Evolutionary conservation across 2,329 filamentous ascomycete species (phyloP), one percentile per base, ranked within the genome.

Genomic region (Raffaelea ambrosiae): DNA sequence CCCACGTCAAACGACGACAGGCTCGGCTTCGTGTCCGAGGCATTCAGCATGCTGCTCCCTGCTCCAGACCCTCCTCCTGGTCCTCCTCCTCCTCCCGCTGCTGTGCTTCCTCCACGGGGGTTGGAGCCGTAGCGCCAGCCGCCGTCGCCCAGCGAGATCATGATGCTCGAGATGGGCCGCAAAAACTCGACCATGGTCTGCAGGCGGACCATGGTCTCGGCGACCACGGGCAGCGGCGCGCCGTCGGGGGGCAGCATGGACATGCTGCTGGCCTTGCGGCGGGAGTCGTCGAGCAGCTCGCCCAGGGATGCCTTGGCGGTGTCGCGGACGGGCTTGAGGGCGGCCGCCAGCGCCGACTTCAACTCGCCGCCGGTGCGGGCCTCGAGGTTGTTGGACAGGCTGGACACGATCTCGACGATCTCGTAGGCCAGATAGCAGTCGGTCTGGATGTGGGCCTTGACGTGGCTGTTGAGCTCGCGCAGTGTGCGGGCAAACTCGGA

Each of bases 341-440:
- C 87, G 47, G 94, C 88, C 5, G 87, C 83, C 45, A 98, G 79
- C 5, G 88, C 78, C 26, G 79, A 73, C 62, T 95, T 95, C 49
- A 96, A 74, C 59, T 95, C 88, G 2, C 88, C 88, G 23, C 53
- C 53, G 0, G 89, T 95, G 52, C 84, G 82, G 4, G 79, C 77
- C 53, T 95, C 91, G 4, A 98, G 70, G 36, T 84, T 83, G 48
- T 83, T 83, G 3, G 88, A 89, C 43, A 95, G 74, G 13, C 77
- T 77, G 1, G 88, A 86, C 42, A 97, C 81, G 51, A 96, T 87
- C 58, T 95, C 91, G 29, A 94, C 87, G 29, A 97, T 87, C 62
- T 98, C 93, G 63, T 95, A 98, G 8, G 89, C 89, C 43, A 98
- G 76, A 63, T 88, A 97, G 65, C 91, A 97, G 63, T 98, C 93